Percentiles rank a stretch among this genome's conserved stretches.
These are phyloP conservation scores for Sarcodon aspratus DNA, from an alignment of 768 basidiomycete genomes.

Conservation along the genomic window DNA sequence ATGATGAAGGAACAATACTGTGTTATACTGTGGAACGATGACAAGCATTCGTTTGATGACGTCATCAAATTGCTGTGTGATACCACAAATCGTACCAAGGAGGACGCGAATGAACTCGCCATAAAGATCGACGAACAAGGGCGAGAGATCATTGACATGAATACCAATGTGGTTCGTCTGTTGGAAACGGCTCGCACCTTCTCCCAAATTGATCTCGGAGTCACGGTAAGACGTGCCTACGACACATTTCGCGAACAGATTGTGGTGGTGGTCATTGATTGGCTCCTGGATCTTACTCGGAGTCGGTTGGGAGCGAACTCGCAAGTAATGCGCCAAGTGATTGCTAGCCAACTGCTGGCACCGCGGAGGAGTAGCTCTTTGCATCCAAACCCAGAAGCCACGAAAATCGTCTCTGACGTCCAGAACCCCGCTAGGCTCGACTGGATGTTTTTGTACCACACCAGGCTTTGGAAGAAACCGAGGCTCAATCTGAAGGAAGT, in stretches of 20 bases:
- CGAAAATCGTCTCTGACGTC: conserved; percentile 23
- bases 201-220: conserved; percentile 81
- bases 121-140: conserved; percentile 68
- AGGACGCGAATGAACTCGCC: conserved; percentile 46
- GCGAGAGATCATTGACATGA: conserved; percentile 75
- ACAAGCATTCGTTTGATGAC: conserved; percentile 90
- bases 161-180: conserved; percentile 36
- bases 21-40: conserved; percentile 91
- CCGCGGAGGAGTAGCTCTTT: conserved; percentile 43
- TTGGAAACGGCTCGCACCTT: conserved; percentile 74
- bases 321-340: conserved; percentile 56
- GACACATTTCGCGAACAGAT: conserved; percentile 88
- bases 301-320: conserved; percentile 59
- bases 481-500: conserved; percentile 74
- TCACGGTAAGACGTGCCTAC: conserved; percentile 77
- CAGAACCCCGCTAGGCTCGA: conserved; percentile 52
- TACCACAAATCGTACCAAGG: conserved; percentile 34
- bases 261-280: conserved; percentile 73
- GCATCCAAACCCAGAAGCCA: conserved; percentile 23
- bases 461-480: conserved; percentile 77
- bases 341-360: conserved; percentile 57
- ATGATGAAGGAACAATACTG: conserved; percentile 73
- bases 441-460: conserved; percentile 71
- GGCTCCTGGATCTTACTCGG: conserved; percentile 73
- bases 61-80: conserved; percentile 66